Evolutionary conservation across 176 grass and related monocot genomes (phyloP).

Genomic region (Rhipidocladum racemiflorum): DNA sequence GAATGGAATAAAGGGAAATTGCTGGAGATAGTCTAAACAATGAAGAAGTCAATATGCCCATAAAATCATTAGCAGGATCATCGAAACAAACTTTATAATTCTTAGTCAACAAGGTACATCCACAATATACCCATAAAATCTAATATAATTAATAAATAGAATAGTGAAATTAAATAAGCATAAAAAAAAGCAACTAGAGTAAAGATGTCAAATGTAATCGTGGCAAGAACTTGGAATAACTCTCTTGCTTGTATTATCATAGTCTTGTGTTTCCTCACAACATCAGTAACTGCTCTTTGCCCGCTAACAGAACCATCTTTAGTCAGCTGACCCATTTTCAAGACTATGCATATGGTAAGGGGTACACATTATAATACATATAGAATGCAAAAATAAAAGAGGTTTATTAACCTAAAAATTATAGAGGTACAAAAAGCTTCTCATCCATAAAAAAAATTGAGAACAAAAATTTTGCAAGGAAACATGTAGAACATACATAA

Average conservation of each 20-base stretch:
- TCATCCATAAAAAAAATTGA: neutral
- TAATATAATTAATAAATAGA: too few relatives aligned
- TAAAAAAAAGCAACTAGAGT: neutral
- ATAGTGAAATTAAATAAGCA: neutral
- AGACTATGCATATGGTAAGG: slow-evolving; percentile 47
- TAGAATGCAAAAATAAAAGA: neutral
- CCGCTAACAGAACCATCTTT: slow-evolving; percentile 60
- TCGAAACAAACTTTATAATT: too few relatives aligned
- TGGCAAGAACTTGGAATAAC: slow-evolving; percentile 65
- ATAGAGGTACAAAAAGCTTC: too few relatives aligned
- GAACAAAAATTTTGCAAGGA: neutral
- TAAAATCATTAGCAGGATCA: neutral
- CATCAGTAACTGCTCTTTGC: slow-evolving; percentile 38
- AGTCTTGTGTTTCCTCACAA: slow-evolving; percentile 52
- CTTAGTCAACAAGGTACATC: too few relatives aligned
- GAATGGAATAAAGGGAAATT: too few relatives aligned
- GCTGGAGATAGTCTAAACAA: too few relatives aligned
- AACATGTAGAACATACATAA: neutral
- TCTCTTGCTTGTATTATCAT: slow-evolving; percentile 72
- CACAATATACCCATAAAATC: neutral
- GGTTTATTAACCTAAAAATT: too few relatives aligned
- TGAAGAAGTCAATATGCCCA: neutral
- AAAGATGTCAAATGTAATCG: slow-evolving; percentile 37
- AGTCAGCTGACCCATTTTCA: slow-evolving; percentile 71
- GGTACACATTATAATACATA: neutral